Conservation (phyloP, 495 filamentous ascomycete genomes). For the Zalerion maritima region DNA sequence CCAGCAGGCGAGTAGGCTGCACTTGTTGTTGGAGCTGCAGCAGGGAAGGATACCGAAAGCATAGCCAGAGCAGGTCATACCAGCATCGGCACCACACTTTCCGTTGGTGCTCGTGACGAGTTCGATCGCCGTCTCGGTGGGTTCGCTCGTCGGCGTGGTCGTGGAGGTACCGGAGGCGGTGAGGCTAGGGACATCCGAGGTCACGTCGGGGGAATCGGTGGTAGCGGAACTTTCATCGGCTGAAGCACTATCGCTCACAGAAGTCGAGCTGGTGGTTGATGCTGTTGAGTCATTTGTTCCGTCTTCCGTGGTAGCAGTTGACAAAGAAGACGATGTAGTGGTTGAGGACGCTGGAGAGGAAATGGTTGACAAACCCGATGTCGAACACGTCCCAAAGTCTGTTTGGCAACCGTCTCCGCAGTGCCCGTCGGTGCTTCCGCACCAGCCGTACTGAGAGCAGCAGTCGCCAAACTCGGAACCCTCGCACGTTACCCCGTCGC, state of each 20-base stretch:
- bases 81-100: too few relatives aligned
- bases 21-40: too few relatives aligned
- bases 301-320: constrained; percentile 24
- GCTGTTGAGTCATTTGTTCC: constrained; percentile 28
- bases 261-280: constrained; percentile 18
- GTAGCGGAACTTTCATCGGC: constrained; percentile 1
- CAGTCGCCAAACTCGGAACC: constrained; percentile 28
- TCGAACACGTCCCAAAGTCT: constrained; percentile 32
- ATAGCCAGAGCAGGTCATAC: too few relatives aligned
- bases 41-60: too few relatives aligned
- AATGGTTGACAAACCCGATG: constrained; percentile 5
- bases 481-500: constrained; percentile 32
- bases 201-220: constrained; percentile 4
- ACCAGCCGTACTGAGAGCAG: constrained; percentile 29
- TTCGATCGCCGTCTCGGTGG: too few relatives aligned
- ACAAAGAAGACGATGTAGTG: constrained; percentile 11
- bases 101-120: too few relatives aligned
- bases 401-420: constrained; percentile 37
- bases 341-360: constrained; percentile 3
- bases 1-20: too few relatives aligned
- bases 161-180: constrained; percentile 3
- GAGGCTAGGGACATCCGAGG: constrained; percentile 1
- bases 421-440: constrained; percentile 33
- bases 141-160: constrained; percentile 4
- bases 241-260: too few relatives aligned